phyloP scores from a whole-genome alignment of 805 yeast genomes.

The Candida nitratophila region DNA sequence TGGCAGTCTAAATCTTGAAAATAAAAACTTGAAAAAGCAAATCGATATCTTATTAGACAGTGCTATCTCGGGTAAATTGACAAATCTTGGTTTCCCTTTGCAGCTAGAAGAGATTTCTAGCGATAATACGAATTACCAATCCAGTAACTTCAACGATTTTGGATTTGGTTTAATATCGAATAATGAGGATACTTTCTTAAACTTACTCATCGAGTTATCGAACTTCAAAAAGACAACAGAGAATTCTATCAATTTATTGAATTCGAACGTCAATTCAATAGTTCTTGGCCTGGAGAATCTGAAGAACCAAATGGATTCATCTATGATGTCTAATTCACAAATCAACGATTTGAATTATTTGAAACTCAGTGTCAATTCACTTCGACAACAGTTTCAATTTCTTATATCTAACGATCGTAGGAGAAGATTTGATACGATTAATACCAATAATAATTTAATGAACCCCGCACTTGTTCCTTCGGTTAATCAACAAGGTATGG shows the following conservation, averaged over 20 bases:
- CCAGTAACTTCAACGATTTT: conserved; percentile 29
- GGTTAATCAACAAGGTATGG: no score
- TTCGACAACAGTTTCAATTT: conserved; percentile 46
- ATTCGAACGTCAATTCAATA: conserved; percentile 25
- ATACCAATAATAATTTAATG: neutral
- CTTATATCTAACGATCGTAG: conserved; percentile 36
- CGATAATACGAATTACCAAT: neutral
- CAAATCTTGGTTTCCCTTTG: conserved; percentile 42
- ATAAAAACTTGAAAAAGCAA: conserved; percentile 33
- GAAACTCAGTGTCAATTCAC: conserved; percentile 34
- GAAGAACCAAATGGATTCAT: neutral
- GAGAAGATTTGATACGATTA: conserved; percentile 3
- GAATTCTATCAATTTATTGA: conserved; percentile 1
- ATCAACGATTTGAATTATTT: conserved; percentile 42
- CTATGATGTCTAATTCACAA: conserved; percentile 15
- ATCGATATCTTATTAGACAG: conserved; percentile 38
- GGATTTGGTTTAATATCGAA: neutral
- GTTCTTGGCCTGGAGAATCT: conserved; percentile 25
- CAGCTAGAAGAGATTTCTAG: conserved; percentile 36
- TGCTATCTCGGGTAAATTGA: conserved; percentile 40
- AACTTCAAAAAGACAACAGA: conserved; percentile 2
- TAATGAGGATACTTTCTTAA: neutral
- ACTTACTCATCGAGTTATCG: neutral
- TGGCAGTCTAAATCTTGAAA: conserved; percentile 26
- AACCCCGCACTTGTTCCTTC: no score